A percentile compares a stretch with the other conserved stretches of the same genome.
phyloP scores from a whole-genome alignment of 306 rosid species.

The Parietaria judaica region DNA sequence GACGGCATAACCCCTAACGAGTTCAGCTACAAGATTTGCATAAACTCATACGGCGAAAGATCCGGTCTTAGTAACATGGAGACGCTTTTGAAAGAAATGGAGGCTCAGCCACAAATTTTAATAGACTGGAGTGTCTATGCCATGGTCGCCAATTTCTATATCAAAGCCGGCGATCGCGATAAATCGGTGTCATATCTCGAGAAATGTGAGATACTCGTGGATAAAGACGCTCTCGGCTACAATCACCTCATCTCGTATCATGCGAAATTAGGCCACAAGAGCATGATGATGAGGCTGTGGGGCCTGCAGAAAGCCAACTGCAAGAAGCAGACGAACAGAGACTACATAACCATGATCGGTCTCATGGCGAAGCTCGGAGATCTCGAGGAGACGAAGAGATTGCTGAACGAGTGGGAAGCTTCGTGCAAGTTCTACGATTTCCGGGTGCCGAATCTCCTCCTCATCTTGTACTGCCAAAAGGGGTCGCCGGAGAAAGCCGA shows the following conservation, averaged over 20 bases:
- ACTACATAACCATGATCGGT: conserved; percentile 56
- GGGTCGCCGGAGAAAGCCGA: conserved; percentile 49
- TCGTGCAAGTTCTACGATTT: conserved; percentile 47
- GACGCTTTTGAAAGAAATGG: conserved; percentile 53
- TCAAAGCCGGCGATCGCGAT: conserved; percentile 42
- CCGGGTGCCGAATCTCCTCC: conserved; percentile 49
- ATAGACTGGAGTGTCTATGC: conserved; percentile 46
- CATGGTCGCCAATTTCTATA: conserved; percentile 47
- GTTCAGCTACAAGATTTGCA: conserved; percentile 54
- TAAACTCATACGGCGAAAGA: conserved; percentile 43
- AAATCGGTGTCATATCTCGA: conserved; percentile 40
- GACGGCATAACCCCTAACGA: conserved; percentile 45
- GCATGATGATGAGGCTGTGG: conserved; percentile 55
- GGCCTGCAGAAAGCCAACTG: conserved; percentile 38
- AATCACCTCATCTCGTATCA: conserved; percentile 50
- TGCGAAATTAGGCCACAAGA: conserved; percentile 39
- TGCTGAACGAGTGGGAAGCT: conserved; percentile 57
- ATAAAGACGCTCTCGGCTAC: conserved; percentile 33
- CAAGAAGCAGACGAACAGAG: conserved; percentile 53
- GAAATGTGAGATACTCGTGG: conserved; percentile 52
- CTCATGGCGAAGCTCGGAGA: conserved; percentile 55
- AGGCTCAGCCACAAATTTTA: conserved; percentile 28
- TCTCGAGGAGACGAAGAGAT: conserved; percentile 36
- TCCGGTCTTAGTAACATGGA: conserved; percentile 48
- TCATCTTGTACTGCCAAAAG: conserved; percentile 33